Evolutionary conservation across 371 early-diverging fungal genomes (phyloP).

Genomic region (Mortierella sp.): DNA sequence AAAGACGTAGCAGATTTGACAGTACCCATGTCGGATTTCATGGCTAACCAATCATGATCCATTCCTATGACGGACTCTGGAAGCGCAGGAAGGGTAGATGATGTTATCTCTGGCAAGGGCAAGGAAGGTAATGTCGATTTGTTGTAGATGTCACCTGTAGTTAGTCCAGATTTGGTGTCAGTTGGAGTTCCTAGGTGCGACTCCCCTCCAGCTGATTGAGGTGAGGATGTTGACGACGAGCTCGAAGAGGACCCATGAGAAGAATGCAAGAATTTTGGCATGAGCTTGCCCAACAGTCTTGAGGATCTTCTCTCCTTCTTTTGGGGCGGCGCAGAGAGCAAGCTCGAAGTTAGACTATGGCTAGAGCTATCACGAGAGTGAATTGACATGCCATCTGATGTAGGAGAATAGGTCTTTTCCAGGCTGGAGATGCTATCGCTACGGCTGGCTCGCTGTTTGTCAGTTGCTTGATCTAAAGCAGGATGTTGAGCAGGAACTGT

Average conservation of each 20-base stretch:
- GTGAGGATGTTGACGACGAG: constrained; percentile 18
- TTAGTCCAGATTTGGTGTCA: too few species aligned
- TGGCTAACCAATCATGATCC: not conserved
- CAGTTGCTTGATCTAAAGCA: not conserved
- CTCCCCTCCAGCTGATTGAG: constrained; percentile 3
- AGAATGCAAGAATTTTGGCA: constrained; percentile 49
- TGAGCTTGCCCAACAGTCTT: constrained; percentile 43
- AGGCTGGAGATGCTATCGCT: not conserved
- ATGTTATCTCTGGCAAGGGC: not conserved
- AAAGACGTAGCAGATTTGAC: not conserved
- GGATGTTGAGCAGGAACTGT: constrained; percentile 3
- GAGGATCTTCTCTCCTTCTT: constrained; percentile 21
- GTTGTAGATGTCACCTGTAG: not conserved
- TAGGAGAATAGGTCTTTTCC: not conserved
- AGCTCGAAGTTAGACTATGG: too few species aligned
- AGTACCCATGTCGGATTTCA: not conserved
- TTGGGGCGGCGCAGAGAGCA: not conserved
- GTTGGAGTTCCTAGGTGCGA: too few species aligned
- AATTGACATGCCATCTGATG: not conserved
- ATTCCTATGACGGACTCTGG: not conserved
- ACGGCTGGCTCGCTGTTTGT: not conserved
- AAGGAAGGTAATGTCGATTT: not conserved
- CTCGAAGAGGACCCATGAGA: constrained; percentile 20
- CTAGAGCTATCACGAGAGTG: not conserved
- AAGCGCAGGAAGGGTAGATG: not conserved